These are phyloP conservation scores for Leptographium lundbergii DNA, from an alignment of 2,329 filamentous ascomycete genomes.

Conservation along the genomic window DNA sequence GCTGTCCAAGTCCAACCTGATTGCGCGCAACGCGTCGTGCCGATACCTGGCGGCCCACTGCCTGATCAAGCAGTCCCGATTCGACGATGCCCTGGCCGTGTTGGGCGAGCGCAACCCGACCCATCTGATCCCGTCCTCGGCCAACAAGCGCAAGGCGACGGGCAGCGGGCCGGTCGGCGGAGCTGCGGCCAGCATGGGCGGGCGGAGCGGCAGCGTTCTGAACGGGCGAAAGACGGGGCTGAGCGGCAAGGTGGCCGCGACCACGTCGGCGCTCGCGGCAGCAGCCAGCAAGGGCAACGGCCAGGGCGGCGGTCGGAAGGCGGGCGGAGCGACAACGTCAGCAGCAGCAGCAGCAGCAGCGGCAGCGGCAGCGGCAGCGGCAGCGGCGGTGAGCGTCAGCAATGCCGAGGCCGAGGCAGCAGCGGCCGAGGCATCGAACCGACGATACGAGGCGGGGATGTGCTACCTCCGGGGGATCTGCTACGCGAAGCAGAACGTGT, in stretches of 20 bases:
- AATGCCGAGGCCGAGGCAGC: conserved; percentile 3
- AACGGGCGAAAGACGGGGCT: conserved; percentile 11
- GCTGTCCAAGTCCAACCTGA: conserved; percentile 70
- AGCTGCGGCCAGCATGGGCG: background rate
- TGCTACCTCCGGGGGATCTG: conserved; percentile 89
- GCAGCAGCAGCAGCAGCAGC: too few relatives aligned
- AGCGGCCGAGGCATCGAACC: conserved; percentile 29
- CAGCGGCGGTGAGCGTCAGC: too few relatives aligned
- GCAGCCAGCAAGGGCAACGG: too few relatives aligned
- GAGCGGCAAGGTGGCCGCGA: background rate
- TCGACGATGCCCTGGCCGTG: conserved; percentile 73
- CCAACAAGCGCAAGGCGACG: conserved; percentile 52
- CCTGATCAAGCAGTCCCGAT: conserved; percentile 81
- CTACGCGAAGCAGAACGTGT: conserved; percentile 93
- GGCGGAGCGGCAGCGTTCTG: background rate
- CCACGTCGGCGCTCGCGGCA: too few relatives aligned
- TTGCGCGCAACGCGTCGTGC: conserved; percentile 71
- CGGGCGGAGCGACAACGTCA: too few relatives aligned
- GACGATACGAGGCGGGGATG: conserved; percentile 92
- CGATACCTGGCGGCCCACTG: conserved; percentile 90
- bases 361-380: too few relatives aligned
- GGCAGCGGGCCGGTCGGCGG: conserved; percentile 1
- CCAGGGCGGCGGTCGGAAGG: too few relatives aligned
- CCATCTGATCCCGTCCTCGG: conserved; percentile 60
- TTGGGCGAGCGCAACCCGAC: conserved; percentile 91